phyloP scores from a whole-genome alignment of 2,329 filamentous ascomycete genomes.

The Trematosphaeria pertusa region DNA sequence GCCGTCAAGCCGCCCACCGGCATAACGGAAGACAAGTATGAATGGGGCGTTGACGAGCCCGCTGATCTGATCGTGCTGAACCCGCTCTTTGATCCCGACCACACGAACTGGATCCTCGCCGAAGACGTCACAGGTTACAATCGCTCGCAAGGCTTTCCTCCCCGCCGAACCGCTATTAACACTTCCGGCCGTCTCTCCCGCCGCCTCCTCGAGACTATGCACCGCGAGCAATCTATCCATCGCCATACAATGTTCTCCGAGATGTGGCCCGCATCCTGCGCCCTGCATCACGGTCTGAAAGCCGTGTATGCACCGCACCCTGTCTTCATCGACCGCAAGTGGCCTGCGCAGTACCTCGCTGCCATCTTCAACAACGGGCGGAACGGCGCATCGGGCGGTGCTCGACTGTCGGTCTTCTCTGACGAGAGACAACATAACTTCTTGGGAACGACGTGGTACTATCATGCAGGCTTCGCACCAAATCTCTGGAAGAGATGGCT shows the following conservation, averaged over 20 bases:
- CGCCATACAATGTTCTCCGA: conserved; percentile 79
- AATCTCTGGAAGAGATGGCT: conserved; percentile 65
- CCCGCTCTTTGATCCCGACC: conserved; percentile 74
- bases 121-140: conserved; percentile 76
- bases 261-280: conserved; percentile 77
- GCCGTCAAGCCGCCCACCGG: conserved; percentile 62
- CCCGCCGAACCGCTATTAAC: conserved; percentile 74
- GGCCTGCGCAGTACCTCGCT: conserved; percentile 62
- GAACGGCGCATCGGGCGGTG: conserved; percentile 58
- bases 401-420: conserved; percentile 56
- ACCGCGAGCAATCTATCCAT: conserved; percentile 72
- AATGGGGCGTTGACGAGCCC: conserved; percentile 73
- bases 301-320: conserved; percentile 71
- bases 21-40: conserved; percentile 62
- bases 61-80: conserved; percentile 81
- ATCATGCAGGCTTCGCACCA: conserved; percentile 59
- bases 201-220: conserved; percentile 73
- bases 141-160: conserved; percentile 60
- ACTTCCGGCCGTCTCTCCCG: conserved; percentile 73
- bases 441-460: conserved; percentile 61
- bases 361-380: conserved; percentile 64
- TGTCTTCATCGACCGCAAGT: conserved; percentile 63
- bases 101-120: conserved; percentile 76
- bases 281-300: conserved; percentile 78
- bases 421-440: conserved; percentile 63